Evolutionary conservation across 441 rosid species (phyloP).

Genomic region (Pelargonium cotyledonis): DNA sequence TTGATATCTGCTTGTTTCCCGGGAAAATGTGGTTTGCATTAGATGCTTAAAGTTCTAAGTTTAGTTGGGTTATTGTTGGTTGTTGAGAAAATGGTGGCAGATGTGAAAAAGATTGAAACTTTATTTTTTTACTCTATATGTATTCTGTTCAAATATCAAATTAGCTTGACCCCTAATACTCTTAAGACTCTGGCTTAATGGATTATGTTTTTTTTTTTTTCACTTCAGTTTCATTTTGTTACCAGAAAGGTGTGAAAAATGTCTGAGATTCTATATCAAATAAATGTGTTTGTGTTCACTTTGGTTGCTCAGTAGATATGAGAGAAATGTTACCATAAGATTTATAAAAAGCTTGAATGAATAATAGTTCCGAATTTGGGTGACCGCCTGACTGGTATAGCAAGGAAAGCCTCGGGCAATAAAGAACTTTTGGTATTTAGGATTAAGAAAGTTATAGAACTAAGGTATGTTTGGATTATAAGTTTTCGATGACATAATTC

Average conservation of each 20-base stretch:
- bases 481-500: too few relatives aligned
- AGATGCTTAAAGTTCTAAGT: background rate
- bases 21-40: background rate
- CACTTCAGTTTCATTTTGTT: too few relatives aligned
- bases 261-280: background rate
- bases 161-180: background rate
- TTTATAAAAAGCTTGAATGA: too few relatives aligned
- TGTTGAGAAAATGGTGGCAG: background rate
- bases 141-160: background rate
- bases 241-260: too few relatives aligned
- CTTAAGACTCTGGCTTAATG: background rate
- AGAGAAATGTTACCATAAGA: too few relatives aligned
- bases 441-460: background rate
- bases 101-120: background rate
- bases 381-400: too few relatives aligned
- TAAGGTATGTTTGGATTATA: background rate
- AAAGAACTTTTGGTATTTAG: constrained; percentile 3
- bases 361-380: too few relatives aligned
- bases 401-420: too few relatives aligned
- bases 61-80: background rate
- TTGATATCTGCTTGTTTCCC: background rate
- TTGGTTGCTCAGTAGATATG: background rate
- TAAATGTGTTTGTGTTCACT: constrained; percentile 7
- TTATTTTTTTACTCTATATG: too few relatives aligned
- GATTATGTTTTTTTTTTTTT: too few relatives aligned